Percentiles rank a stretch among this genome's conserved stretches.
These are phyloP conservation scores for Thelonectria rubi DNA, from an alignment of 2,329 filamentous ascomycete genomes.

Conservation along the genomic window DNA sequence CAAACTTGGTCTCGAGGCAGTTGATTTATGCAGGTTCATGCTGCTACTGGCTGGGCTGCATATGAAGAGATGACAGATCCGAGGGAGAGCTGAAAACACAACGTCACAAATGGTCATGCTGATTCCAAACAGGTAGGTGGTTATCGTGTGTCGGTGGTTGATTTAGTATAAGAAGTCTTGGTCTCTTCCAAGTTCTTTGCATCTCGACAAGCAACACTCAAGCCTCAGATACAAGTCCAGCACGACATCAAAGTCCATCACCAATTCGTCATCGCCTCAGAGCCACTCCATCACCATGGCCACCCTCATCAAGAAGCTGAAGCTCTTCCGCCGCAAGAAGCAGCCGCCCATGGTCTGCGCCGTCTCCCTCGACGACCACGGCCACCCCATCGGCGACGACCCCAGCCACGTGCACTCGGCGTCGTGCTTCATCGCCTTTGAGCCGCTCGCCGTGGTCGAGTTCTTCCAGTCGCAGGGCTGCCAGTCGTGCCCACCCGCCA, in stretches of 20 bases:
- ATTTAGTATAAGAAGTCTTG: not conserved
- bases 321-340: constrained; percentile 46
- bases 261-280: not conserved
- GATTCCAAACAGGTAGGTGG: not conserved
- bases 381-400: constrained; percentile 41
- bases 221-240: too few species aligned
- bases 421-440: constrained; percentile 46
- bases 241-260: too few species aligned
- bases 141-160: not conserved
- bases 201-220: not conserved
- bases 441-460: constrained; percentile 46
- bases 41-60: not conserved
- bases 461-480: constrained; percentile 50
- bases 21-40: not conserved
- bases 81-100: not conserved
- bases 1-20: not conserved
- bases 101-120: not conserved
- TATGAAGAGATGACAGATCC: not conserved
- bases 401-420: constrained; percentile 44
- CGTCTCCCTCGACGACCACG: constrained; percentile 41
- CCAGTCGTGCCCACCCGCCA: constrained; percentile 45
- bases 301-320: constrained; percentile 36
- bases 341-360: constrained; percentile 45
- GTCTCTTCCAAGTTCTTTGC: not conserved
- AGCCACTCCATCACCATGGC: constrained; percentile 14